phyloP scores from a whole-genome alignment of 371 early-diverging fungal genomes.

The Mortierella sp. region DNA sequence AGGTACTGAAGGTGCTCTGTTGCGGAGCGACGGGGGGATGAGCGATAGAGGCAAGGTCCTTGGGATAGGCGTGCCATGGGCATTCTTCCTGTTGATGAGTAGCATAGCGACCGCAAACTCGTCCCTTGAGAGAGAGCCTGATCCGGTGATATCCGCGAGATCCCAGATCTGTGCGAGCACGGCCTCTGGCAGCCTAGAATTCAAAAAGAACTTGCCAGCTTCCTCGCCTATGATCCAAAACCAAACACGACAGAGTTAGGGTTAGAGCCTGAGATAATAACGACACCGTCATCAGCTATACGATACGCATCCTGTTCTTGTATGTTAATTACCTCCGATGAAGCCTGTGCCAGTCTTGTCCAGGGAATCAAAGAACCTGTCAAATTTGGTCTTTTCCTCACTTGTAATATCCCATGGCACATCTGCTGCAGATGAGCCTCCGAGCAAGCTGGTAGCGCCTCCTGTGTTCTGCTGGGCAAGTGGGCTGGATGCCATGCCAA shows the following conservation, averaged over 20 bases:
- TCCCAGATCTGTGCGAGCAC: constrained; percentile 81
- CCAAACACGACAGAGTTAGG: no score
- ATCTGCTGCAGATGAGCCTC: constrained; percentile 29
- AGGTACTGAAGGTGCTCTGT: constrained; percentile 53
- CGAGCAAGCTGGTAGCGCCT: constrained; percentile 53
- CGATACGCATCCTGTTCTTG: background rate
- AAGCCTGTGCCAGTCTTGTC: constrained; percentile 66
- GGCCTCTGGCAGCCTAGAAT: constrained; percentile 74
- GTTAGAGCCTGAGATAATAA: no score
- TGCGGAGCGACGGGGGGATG: constrained; percentile 84
- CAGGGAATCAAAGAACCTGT: constrained; percentile 75
- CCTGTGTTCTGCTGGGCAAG: constrained; percentile 55
- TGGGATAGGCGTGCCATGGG: constrained; percentile 84
- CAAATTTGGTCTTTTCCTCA: constrained; percentile 76
- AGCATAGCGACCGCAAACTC: constrained; percentile 97
- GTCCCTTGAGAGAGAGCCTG: constrained; percentile 89
- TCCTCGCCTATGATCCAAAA: constrained; percentile 60
- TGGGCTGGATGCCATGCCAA: constrained; percentile 28
- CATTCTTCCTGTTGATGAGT: constrained; percentile 84
- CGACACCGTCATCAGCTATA: constrained; percentile 41
- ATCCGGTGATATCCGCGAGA: constrained; percentile 84
- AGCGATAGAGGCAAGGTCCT: constrained; percentile 80
- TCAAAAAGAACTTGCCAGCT: constrained; percentile 79
- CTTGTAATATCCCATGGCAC: constrained; percentile 75
- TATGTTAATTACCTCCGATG: constrained; percentile 40